Percentiles rank a stretch among this genome's conserved stretches.
phyloP scores from a whole-genome alignment of 768 basidiomycete genomes.

The Leucocoprinus sp. region DNA sequence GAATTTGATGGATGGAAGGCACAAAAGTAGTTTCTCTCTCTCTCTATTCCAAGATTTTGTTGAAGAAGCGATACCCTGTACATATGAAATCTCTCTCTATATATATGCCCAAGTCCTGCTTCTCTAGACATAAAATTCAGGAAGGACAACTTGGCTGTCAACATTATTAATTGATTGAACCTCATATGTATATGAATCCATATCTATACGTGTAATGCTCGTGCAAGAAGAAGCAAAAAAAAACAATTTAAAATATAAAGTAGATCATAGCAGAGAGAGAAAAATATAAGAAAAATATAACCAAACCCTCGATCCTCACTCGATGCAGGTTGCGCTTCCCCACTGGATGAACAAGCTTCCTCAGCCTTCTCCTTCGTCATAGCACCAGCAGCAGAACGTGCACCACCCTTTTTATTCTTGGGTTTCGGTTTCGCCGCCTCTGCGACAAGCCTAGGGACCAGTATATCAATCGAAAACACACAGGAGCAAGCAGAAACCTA shows the following conservation, averaged over 20 bases:
- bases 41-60: no score
- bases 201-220: no score
- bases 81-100: no score
- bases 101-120: no score
- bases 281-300: background rate
- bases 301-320: background rate
- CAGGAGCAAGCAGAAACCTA: slow-evolving; percentile 25
- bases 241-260: background rate
- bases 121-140: no score
- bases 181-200: no score
- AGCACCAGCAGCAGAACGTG: background rate
- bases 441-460: slow-evolving; percentile 64
- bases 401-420: slow-evolving; percentile 32
- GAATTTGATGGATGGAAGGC: no score
- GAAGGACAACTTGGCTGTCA: no score
- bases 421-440: slow-evolving; percentile 73
- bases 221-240: background rate
- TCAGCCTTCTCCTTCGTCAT: background rate
- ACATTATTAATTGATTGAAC: no score
- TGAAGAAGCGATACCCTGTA: no score
- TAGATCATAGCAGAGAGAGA: background rate
- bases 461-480: slow-evolving; percentile 3
- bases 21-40: no score
- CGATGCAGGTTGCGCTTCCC: background rate
- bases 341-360: background rate